Evolutionary conservation across 108 stramenopile genomes (phyloP), one percentile per base, ranked within the genome.

Genomic region (Schizochytrium sp.): DNA sequence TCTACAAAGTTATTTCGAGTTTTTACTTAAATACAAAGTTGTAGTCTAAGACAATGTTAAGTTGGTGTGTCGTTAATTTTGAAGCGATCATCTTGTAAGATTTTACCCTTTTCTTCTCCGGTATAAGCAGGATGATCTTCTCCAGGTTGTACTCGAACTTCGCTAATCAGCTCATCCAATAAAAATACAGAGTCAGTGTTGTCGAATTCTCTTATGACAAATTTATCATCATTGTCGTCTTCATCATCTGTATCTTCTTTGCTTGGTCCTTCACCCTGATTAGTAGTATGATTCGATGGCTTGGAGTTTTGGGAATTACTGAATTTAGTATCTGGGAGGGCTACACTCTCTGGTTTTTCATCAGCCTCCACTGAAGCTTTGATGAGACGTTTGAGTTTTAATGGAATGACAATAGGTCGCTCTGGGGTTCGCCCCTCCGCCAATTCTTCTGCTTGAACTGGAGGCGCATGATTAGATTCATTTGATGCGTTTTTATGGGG

Each of bases 201-300:
- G 64, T 69, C 64, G 15, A 69, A 69, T 69, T 69, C 3, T 38
- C 64, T 38, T 8, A 69, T 69, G 12, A 69, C 64, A 15, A 69
- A 69, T 38, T 69, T 69, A 8, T 83, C 76, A 47, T 83, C 76
- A 10, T 83, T 4, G 50, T 83, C 76, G 15, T 50, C 76, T 17
- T 83, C 76, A n/a, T 83, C 76, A 10, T 50, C 47, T 12, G 49
- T 53, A 28, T 83, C 28, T 38, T 38, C 64, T 12, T 38, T 15
- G 3, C 44, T 44, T n/a, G 59, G 59, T 60, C 28, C 59, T 2
- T n/a, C 1, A n/a, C 19, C 1, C 17, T 60, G 19, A n/a, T 1
- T 17, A n/a, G 59, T n/a, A n/a, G 17, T 1, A 17, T 60, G 59
- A 60, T 60, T 17, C 59, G 2, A 60, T n/a, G 59, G 28, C 28